Base-by-base conservation (phyloP, 352 stramenopile species). In the Pythium sp. region DNA sequence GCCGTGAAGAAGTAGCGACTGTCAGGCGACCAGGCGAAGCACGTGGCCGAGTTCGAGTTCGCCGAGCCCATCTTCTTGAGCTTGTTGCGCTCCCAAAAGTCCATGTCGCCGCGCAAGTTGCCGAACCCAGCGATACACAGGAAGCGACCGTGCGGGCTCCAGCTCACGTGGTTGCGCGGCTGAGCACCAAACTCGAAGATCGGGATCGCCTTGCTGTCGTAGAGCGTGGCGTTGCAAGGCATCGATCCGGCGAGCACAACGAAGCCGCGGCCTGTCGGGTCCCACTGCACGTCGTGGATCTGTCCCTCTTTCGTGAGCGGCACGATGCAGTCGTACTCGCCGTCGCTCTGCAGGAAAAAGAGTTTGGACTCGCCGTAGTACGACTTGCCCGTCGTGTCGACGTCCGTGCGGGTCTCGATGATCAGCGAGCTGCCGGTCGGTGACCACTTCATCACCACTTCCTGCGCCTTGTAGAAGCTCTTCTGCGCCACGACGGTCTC, bases 281-380 rank as follows among this genome's bases (percentile, higher is more conserved):
- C 95, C 97, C 97, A 99, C 61, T 90, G 86, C 5, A 98, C 97
- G 69, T 98, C 94, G 62, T 98, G 86, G 18, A 99, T 94, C 22
- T 91, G 86, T 3, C 96, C 94, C 69, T 96, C 80, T 68, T 93
- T 98, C 62, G 79, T 97, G 20, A 85, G 85, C 66, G 78, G 97
- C 65, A 90, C 92, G 74, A 89, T 98, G 84, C 75, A 97, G 73
- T 97, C 88, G 72, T 98, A 97, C 30, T 91, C 80, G 41, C 92
- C 89, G 67, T 98, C 91, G 60, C 85, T 88, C 75, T 98, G 86
- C 68, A 99, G 76, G 69, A 99, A 95, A 77, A 98, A 99, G 2
- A 99, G 78, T 11, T 94, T 92, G 0, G 96, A 98, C 63, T 97
- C 97, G 57, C 97, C 97, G 68, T 99, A 99, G 80, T 99, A 99